These are phyloP conservation scores for Microdochium nivale DNA, from an alignment of 2,329 filamentous ascomycete genomes.

Conservation along the genomic window DNA sequence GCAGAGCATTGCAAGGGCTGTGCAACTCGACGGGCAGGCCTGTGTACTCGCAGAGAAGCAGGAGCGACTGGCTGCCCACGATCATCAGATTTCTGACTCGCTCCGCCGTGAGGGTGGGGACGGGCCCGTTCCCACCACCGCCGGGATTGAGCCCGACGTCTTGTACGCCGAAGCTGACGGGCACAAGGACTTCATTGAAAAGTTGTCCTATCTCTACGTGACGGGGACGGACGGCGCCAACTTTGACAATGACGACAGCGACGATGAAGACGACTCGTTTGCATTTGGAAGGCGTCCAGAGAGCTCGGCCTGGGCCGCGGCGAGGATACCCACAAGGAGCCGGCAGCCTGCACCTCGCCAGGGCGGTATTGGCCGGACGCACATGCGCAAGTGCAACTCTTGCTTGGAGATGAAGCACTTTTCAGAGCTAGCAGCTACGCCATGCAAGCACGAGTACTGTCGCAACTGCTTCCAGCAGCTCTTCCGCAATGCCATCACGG, in stretches of 20 bases:
- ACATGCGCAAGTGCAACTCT: slow-evolving; percentile 5
- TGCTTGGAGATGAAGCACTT: slow-evolving; percentile 8
- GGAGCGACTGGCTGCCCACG: slow-evolving; percentile 6
- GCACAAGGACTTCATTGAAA: slow-evolving; percentile 6
- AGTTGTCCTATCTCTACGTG: slow-evolving; percentile 6
- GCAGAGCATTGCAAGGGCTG: slow-evolving; percentile 11
- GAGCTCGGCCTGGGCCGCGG: slow-evolving; percentile 11
- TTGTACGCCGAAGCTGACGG: not conserved
- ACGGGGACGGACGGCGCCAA: not conserved
- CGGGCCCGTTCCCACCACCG: no score
- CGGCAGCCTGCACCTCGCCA: not conserved
- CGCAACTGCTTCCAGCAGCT: slow-evolving; percentile 33
- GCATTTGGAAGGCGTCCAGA: slow-evolving; percentile 3
- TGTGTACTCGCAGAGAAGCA: slow-evolving; percentile 6
- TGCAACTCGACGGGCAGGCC: slow-evolving; percentile 8
- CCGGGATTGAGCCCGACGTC: not conserved
- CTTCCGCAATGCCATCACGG: slow-evolving; percentile 31
- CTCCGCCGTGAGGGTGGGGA: not conserved
- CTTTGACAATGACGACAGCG: slow-evolving; percentile 1
- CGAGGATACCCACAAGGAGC: slow-evolving; percentile 1
- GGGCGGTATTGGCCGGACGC: not conserved
- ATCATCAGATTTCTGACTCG: slow-evolving; percentile 5
- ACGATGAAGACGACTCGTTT: not conserved
- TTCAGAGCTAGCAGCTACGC: slow-evolving; percentile 7
- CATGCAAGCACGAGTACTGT: slow-evolving; percentile 42